Evolutionary conservation across 2,329 filamentous ascomycete species (phyloP).

Genomic region (Aspergillus pseudoviridinutans): DNA sequence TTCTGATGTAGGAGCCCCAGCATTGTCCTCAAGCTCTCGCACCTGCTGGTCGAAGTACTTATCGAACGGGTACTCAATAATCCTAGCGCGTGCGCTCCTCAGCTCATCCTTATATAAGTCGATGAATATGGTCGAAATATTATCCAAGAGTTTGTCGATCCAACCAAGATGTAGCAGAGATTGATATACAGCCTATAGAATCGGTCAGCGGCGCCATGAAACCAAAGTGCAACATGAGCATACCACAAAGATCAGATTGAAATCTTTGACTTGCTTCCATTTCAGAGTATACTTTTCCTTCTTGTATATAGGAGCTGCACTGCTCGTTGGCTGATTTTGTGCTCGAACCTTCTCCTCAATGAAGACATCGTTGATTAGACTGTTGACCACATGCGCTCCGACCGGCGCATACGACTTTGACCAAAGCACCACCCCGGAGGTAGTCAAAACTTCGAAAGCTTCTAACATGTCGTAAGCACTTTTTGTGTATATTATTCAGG

Average conservation of each 20-base stretch:
- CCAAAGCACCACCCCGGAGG: constrained; percentile 95
- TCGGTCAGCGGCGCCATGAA: constrained; percentile 11
- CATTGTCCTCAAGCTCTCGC: constrained; percentile 59
- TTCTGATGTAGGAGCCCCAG: constrained; percentile 42
- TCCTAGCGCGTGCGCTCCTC: constrained; percentile 71
- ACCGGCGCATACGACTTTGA: constrained; percentile 79
- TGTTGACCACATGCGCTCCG: constrained; percentile 81
- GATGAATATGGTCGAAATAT: constrained; percentile 87
- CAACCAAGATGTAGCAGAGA: constrained; percentile 91
- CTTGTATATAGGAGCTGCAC: constrained; percentile 68
- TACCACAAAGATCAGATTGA: constrained; percentile 94
- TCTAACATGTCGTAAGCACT: constrained; percentile 68
- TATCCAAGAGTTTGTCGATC: constrained; percentile 95
- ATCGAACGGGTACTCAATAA: constrained; percentile 81
- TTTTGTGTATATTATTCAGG: background rate
- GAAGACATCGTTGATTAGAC: constrained; percentile 92
- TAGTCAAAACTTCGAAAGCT: constrained; percentile 93
- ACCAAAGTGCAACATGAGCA: constrained; percentile 26
- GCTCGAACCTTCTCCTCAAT: constrained; percentile 82
- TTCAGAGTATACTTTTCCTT: constrained; percentile 92
- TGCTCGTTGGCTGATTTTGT: constrained; percentile 55
- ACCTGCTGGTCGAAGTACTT: constrained; percentile 93
- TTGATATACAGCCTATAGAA: constrained; percentile 85
- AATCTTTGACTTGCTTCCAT: constrained; percentile 88
- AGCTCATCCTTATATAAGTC: constrained; percentile 86